Conservation (phyloP, 257 asterid genomes). For the Mentha longifolia region DNA sequence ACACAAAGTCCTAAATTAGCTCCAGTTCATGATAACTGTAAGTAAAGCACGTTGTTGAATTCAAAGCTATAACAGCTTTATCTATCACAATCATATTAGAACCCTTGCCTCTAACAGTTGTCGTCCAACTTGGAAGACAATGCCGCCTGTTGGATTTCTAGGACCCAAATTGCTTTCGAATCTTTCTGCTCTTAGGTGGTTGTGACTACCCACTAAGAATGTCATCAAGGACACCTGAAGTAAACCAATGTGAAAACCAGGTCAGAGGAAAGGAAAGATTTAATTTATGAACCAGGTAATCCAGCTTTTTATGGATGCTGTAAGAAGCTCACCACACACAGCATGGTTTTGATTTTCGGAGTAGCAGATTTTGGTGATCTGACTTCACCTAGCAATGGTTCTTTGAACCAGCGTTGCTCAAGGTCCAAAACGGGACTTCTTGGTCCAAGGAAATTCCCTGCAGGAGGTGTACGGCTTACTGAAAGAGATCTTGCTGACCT, state of each 20-base stretch:
- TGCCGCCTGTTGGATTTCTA: conserved; percentile 40
- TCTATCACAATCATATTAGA: conserved; percentile 23
- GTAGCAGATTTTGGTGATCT: conserved; percentile 43
- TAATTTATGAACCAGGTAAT: not conserved
- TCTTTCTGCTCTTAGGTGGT: conserved; percentile 36
- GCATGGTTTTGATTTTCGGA: conserved; percentile 52
- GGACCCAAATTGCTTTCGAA: conserved; percentile 22
- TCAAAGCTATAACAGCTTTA: not conserved
- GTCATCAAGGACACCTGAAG: conserved; percentile 58
- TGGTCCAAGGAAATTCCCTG: conserved; percentile 42
- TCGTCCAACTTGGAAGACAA: conserved; percentile 50
- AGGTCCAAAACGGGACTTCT: conserved; percentile 45
- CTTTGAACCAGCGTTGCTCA: conserved; percentile 39
- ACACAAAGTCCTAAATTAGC: too few species aligned
- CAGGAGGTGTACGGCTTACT: conserved; percentile 53
- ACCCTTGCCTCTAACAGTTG: conserved; percentile 48
- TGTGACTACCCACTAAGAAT: conserved; percentile 46
- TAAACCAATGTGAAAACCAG: conserved; percentile 31
- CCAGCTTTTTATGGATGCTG: not conserved
- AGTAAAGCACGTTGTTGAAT: not conserved
- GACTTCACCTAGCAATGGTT: conserved; percentile 57
- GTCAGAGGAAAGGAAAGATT: conserved; percentile 5
- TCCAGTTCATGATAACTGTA: not conserved
- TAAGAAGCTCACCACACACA: conserved; percentile 64
- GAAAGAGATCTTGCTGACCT: conserved; percentile 88